A percentile compares a stretch with the other conserved stretches of the same genome.
Conservation (phyloP, 805 yeast genomes). For the Candida parachauliodes region DNA sequence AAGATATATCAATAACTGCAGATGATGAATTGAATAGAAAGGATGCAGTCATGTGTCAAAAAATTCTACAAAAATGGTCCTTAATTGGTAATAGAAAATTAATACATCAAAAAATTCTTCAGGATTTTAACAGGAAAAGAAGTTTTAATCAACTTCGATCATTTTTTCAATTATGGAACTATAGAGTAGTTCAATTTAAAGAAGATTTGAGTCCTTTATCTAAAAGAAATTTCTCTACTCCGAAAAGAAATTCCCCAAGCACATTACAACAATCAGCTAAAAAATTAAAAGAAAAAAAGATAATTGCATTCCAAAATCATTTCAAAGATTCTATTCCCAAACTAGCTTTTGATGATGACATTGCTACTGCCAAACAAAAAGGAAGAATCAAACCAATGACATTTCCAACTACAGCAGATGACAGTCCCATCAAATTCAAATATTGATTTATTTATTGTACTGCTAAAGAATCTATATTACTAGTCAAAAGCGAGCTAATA, state of each 20-base stretch:
- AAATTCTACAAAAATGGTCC: constrained; percentile 4
- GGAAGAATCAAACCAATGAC: constrained; percentile 7
- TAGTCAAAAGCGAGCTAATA: constrained; percentile 79
- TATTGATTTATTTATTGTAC: constrained; percentile 49
- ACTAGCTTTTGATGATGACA: constrained; percentile 7
- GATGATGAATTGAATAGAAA: background rate
- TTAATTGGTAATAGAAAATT: background rate
- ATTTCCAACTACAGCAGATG: constrained; percentile 6
- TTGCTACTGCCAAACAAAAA: constrained; percentile 4
- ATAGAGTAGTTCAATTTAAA: constrained; percentile 18
- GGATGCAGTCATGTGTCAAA: background rate
- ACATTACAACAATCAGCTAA: constrained; percentile 38
- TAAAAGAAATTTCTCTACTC: constrained; percentile 25
- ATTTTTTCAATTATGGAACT: constrained; percentile 37
- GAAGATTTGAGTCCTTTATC: constrained; percentile 29
- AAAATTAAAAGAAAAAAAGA: constrained; percentile 27
- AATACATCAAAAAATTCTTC: constrained; percentile 1
- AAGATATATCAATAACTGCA: background rate
- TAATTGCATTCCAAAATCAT: constrained; percentile 32
- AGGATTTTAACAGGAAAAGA: constrained; percentile 25
- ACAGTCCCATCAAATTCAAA: constrained; percentile 2
- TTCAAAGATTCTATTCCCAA: constrained; percentile 18
- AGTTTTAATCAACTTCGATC: constrained; percentile 22
- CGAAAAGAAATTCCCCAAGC: constrained; percentile 25
- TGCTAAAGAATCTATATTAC: constrained; percentile 87